phyloP scores from a whole-genome alignment of 192 early-diverging fungal genomes.

The Haplosporangium gracile region DNA sequence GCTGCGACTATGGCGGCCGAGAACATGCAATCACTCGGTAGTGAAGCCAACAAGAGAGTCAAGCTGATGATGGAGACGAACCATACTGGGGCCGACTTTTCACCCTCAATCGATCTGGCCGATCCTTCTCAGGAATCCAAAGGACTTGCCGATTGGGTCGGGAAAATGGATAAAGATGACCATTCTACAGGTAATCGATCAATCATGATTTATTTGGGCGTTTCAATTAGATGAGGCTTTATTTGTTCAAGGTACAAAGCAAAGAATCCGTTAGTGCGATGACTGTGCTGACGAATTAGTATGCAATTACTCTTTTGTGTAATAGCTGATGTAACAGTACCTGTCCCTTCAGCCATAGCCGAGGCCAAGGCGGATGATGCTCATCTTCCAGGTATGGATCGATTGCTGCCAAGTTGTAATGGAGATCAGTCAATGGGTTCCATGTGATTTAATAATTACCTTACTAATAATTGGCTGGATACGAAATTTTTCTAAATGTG shows the following conservation, averaged over 20 bases:
- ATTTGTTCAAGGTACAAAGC: background rate
- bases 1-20: slow-evolving; percentile 4
- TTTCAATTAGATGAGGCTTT: background rate
- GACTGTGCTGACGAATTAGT: background rate
- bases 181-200: slow-evolving; percentile 10
- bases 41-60: slow-evolving; percentile 37
- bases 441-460: no score
- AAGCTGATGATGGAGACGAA: slow-evolving; percentile 33
- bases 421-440: no score
- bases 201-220: background rate
- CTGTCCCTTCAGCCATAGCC: background rate
- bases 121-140: slow-evolving; percentile 43
- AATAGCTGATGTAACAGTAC: background rate
- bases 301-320: background rate
- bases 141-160: slow-evolving; percentile 32
- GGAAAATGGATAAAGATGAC: slow-evolving; percentile 21
- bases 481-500: no score
- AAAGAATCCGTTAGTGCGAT: background rate
- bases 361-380: background rate
- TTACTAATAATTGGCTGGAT: no score
- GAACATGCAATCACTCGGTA: background rate
- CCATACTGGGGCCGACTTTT: slow-evolving; percentile 15
- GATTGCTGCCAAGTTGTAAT: background rate
- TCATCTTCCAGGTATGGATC: background rate
- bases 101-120: slow-evolving; percentile 23